Evolutionary conservation across 2,329 filamentous ascomycete genomes (phyloP).

Genomic region (Monosporascus sp.): DNA sequence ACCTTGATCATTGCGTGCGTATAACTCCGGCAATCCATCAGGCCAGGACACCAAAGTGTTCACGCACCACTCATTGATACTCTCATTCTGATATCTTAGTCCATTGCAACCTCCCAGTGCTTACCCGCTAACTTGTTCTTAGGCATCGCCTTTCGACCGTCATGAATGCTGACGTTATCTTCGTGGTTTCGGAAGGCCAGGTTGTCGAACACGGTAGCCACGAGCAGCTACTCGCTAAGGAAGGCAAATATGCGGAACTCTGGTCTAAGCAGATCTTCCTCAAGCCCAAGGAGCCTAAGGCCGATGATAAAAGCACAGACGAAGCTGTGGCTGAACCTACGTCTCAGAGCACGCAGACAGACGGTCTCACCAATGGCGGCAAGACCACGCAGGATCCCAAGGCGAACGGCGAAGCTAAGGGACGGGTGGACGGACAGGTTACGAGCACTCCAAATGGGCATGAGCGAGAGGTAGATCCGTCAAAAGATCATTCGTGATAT

Average conservation of each 20-base stretch:
- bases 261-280: constrained; percentile 61
- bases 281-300: constrained; percentile 39
- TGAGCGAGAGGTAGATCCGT: constrained; percentile 47
- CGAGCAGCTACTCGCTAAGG: constrained; percentile 49
- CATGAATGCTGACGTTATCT: constrained; percentile 62
- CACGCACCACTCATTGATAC: not conserved
- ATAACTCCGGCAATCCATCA: not conserved
- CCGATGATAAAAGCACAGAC: constrained; percentile 12
- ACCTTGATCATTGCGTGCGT: constrained; percentile 59
- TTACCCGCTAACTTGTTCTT: constrained; percentile 9
- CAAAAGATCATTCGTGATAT: constrained; percentile 33
- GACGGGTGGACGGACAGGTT: constrained; percentile 10
- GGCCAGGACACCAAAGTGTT: not conserved
- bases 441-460: constrained; percentile 30
- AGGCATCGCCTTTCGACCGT: constrained; percentile 67
- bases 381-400: not conserved
- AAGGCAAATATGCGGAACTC: constrained; percentile 58
- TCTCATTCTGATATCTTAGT: not conserved
- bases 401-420: not conserved
- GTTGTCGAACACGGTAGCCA: constrained; percentile 62
- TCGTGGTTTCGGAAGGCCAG: constrained; percentile 58
- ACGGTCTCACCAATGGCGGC: constrained; percentile 4
- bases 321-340: not conserved
- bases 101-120: not conserved
- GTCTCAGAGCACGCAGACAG: constrained; percentile 12